Evolutionary conservation across 2,329 filamentous ascomycete species (phyloP).

Genomic region (Calonectria honghensis): DNA sequence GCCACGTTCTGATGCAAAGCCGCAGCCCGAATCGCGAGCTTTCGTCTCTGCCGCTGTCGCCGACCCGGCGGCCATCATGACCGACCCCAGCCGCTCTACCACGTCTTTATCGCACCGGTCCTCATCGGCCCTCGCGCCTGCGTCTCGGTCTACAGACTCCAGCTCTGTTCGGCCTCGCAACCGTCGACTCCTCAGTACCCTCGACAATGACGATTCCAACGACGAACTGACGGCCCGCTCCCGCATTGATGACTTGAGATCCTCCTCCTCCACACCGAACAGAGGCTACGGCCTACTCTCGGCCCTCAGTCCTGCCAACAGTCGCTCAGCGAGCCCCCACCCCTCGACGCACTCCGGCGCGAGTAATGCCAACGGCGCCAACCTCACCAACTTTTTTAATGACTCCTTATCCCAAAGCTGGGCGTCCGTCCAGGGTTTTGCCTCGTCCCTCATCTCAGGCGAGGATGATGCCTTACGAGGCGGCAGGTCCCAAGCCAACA

Average conservation of each 20-base stretch:
- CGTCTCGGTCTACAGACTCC: constrained; percentile 64
- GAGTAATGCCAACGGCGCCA: constrained; percentile 60
- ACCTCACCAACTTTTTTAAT: constrained; percentile 66
- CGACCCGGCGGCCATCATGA: constrained; percentile 61
- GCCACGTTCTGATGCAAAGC: constrained; percentile 60
- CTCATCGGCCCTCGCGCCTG: constrained; percentile 67
- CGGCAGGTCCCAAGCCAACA: constrained; percentile 50
- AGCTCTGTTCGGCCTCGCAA: constrained; percentile 69
- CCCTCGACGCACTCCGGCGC: constrained; percentile 63
- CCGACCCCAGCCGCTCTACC: constrained; percentile 57
- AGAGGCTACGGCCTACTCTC: constrained; percentile 59
- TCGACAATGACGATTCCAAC: constrained; percentile 53
- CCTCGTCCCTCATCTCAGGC: constrained; percentile 64
- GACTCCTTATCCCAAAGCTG: constrained; percentile 73
- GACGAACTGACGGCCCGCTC: constrained; percentile 46
- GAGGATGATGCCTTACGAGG: constrained; percentile 48
- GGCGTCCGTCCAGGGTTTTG: constrained; percentile 73
- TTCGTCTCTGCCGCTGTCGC: constrained; percentile 58
- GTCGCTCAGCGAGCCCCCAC: constrained; percentile 70
- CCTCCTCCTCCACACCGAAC: constrained; percentile 56
- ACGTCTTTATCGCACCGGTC: constrained; percentile 62
- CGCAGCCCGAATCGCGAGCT: constrained; percentile 54
- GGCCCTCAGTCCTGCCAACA: constrained; percentile 61
- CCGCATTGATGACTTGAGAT: constrained; percentile 47
- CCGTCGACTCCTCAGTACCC: constrained; percentile 64